Evolutionary conservation across 2,329 filamentous ascomycete species (phyloP).

Genomic region (Paraphoma chrysanthemicola): DNA sequence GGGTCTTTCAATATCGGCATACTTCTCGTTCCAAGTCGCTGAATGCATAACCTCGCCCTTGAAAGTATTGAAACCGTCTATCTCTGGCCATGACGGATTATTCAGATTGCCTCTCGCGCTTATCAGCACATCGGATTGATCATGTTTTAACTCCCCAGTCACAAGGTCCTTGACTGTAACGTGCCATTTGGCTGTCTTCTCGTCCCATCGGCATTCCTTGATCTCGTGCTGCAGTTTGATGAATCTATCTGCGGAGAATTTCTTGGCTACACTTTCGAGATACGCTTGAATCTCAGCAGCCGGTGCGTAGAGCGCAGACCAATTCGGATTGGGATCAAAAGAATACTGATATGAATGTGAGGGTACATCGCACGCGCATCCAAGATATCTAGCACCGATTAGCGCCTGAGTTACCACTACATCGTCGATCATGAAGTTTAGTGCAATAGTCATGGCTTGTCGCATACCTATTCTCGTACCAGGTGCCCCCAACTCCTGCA

Average conservation of each 20-base stretch:
- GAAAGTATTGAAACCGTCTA: conserved; percentile 39
- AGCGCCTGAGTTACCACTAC: not conserved
- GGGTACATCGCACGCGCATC: conserved; percentile 53
- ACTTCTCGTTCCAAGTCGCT: conserved; percentile 44
- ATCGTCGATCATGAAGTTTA: not conserved
- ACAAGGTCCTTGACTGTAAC: conserved; percentile 42
- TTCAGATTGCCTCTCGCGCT: conserved; percentile 44
- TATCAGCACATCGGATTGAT: conserved; percentile 38
- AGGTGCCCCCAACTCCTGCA: conserved; percentile 47
- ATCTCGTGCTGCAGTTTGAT: conserved; percentile 47
- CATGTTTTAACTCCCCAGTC: conserved; percentile 33
- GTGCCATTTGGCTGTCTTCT: conserved; percentile 44
- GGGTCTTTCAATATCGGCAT: not conserved
- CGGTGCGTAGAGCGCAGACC: conserved; percentile 51
- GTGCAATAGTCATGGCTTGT: not conserved
- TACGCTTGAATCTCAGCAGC: conserved; percentile 48
- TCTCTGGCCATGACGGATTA: conserved; percentile 41
- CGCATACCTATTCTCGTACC: conserved; percentile 47
- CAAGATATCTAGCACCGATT: conserved; percentile 43
- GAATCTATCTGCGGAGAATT: conserved; percentile 47
- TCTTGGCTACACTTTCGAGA: conserved; percentile 42
- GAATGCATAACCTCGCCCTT: conserved; percentile 47
- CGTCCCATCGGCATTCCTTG: conserved; percentile 42
- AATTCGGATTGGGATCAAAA: conserved; percentile 52
- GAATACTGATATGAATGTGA: conserved; percentile 53